Percentiles rank a stretch among this genome's conserved stretches.
Conservation (phyloP, 768 basidiomycete species). For the Butyriboletus loyo region DNA sequence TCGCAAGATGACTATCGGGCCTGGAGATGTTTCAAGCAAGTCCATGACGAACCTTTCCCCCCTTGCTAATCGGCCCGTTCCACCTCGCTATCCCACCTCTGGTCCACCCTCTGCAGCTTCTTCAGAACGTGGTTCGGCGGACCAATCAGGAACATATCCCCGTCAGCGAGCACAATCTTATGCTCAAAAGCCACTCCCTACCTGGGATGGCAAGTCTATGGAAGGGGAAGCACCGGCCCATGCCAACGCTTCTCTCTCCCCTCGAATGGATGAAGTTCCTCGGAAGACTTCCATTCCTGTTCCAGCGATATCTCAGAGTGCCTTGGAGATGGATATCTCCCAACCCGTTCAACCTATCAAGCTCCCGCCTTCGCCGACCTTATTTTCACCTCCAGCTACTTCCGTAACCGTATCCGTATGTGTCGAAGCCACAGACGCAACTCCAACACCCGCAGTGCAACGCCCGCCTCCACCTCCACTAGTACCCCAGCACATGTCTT, state of each 20-base stretch:
- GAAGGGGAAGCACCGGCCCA: constrained; percentile 8
- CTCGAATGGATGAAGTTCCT: constrained; percentile 3
- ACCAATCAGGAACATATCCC: constrained; percentile 13
- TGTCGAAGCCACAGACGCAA: neutral
- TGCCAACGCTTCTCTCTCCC: constrained; percentile 4
- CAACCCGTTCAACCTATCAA: constrained; percentile 2
- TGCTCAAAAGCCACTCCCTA: constrained; percentile 19
- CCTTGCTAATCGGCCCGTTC: constrained; percentile 57
- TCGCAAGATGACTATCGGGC: constrained; percentile 32
- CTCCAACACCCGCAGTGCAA: neutral
- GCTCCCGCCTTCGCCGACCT: constrained; percentile 2
- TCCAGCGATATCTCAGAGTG: constrained; percentile 4
- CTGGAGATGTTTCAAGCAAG: constrained; percentile 24
- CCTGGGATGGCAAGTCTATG: constrained; percentile 15
- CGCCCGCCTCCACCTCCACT: neutral
- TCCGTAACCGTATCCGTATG: neutral
- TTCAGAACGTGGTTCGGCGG: constrained; percentile 30
- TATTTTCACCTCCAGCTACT: constrained; percentile 1
- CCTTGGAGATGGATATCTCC: constrained; percentile 3
- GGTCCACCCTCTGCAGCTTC: constrained; percentile 47
- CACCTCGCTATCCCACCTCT: constrained; percentile 50
- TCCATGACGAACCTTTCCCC: constrained; percentile 44
- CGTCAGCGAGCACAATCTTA: constrained; percentile 30
- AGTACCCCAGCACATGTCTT: constrained; percentile 12
- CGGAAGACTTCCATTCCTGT: neutral